A percentile compares a stretch with the other conserved stretches of the same genome.
Conservation (phyloP, 139 green algal species). For the Chlamydomonas asymmetrica region DNA sequence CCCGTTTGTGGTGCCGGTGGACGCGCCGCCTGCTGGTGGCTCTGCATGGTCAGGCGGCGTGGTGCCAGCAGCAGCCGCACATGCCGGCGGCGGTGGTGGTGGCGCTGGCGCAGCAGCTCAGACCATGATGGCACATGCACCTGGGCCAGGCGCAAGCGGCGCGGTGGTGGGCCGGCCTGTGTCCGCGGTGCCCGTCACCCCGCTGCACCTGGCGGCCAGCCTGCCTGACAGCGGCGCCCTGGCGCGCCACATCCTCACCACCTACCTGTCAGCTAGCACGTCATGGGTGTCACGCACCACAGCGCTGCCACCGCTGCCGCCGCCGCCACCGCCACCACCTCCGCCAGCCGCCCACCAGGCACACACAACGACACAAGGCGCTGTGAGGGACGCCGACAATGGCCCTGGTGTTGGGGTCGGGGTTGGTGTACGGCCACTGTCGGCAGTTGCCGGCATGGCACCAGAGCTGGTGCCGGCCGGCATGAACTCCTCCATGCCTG, state of each 20-base stretch:
- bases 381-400: too few species aligned
- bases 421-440: too few species aligned
- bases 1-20: background rate
- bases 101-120: background rate
- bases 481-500: too few species aligned
- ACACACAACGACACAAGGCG: too few species aligned
- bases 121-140: background rate
- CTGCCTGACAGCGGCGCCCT: background rate
- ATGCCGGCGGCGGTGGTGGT: background rate
- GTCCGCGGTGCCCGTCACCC: background rate
- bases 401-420: too few species aligned
- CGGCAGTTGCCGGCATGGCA: too few species aligned
- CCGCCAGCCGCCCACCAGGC: too few species aligned
- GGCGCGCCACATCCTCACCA: background rate
- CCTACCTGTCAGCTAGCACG: too few species aligned
- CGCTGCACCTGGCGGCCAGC: background rate
- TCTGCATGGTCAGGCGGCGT: background rate
- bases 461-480: too few species aligned
- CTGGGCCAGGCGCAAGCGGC: background rate
- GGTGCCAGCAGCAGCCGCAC: background rate
- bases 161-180: background rate
- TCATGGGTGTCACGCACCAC: background rate
- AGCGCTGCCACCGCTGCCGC: background rate
- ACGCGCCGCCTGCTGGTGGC: background rate
- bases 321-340: too few species aligned